Evolutionary conservation across 192 early-diverging fungal genomes (phyloP), one percentile per base, ranked within the genome.

Genomic region (Coemansia sp.): DNA sequence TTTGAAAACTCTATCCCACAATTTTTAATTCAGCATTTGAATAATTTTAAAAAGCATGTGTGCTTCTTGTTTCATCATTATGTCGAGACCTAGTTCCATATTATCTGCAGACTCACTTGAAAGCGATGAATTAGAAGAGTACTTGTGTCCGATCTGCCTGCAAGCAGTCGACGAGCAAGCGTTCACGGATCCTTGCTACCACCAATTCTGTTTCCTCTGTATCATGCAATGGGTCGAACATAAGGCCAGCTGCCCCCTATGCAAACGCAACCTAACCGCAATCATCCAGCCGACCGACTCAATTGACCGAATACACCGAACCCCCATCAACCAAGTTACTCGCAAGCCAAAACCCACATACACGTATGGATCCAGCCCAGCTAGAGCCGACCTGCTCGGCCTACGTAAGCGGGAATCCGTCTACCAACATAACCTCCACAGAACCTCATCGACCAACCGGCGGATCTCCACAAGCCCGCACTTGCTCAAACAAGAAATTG

Each of bases 161-260:
- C 71, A 75, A 11, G 38, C 38, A 3, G 58, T 64, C 3, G 16
- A 5, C 1, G 23, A 57, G 7, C 40, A 37, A 18, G 38, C 60
- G 23, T 75, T 58, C 44, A 59, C 52, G 0, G 62, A 69, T 1
- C 66, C 66, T 14, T 82, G 81, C 48, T 82, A 59, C 51, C 81
- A 82, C 40, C 60, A 61, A 21, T 82, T 67, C 44, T 82, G 81
- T 54, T 59, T 64, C 12, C 0, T 6, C 8, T 82, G 81, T 32
- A 64, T 81, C n/a, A 26, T 60, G 21, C 74, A 82, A 30, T 82
- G 81, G 81, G 39, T 70, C 11, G 56, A 63, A 30, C 50, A 64
- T 7, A 51, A 58, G 17, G 37, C 60, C 5, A 42, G 56, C 7
- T 82, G 81, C 41, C 81, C 81, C 0, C 46, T 82, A 0, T 82